Evolutionary conservation across 345 rosid species (phyloP), one percentile per base, ranked within the genome.

Genomic region (Alliaria petiolata): DNA sequence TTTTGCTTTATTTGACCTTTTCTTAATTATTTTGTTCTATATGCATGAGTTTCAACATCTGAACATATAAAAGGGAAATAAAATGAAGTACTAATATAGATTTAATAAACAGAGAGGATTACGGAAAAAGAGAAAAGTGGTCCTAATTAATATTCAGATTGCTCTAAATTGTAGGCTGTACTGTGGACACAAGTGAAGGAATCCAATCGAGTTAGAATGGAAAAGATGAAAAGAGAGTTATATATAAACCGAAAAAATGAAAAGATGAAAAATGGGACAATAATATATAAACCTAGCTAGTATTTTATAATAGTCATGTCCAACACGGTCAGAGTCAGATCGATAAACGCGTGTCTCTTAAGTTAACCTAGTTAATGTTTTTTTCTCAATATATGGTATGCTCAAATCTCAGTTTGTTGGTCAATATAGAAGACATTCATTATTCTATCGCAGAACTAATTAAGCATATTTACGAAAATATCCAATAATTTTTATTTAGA

Each of bases 11-110:
- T 62, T 33, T 11, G 16, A 53, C 8, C 3, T 10, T 22, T 63
- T 44, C 22, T 44, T 22, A 62, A 22, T 5, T 43, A 38, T 73
- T 56, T 73, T 28, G 71, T 65, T 55, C 14, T 55, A 57, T 57
- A 65, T 74, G 78, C 72, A 74, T 50, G 72, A 33, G 62, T 74
- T 74, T 74, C 47, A 66, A 74, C 72, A 59, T 74, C 46, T 50
- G 15, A 74, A 33, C 51, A 74, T 31, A 57, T 2, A 31, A 65
- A 74, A 58, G 15, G 60, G 39, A n/a, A 19, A 49, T 9, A 6
- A 47, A 64, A 56, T 38, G 25, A 22, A 22, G 61, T 39, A 38
- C 60, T 1, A 11, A 9, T 65, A 65, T 36, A 26, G 0, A 4
- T 39, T 38, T 11, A 40, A 30, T 8, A 34, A 11, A 36, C 12